A percentile compares a stretch with the other conserved stretches of the same genome.
Evolutionary conservation across 1,284 basidiomycete genomes (phyloP).

Genomic region (Ustilago vetiveriae): DNA sequence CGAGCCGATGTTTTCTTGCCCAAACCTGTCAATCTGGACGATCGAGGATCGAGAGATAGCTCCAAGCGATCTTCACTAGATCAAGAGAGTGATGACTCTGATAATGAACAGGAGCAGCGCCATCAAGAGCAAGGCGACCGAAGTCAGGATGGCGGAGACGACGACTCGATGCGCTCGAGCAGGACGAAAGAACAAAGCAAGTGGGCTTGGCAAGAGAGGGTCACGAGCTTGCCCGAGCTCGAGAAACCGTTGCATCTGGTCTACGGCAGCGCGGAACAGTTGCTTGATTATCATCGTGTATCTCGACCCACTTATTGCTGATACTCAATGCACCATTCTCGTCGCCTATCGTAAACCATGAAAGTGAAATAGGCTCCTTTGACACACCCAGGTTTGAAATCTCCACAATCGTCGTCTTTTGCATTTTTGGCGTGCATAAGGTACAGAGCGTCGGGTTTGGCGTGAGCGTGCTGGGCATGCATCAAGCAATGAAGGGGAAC

Average conservation of each 20-base stretch:
- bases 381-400: too few species aligned
- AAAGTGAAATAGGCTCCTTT: too few species aligned
- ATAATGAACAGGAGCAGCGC: slow-evolving; percentile 9
- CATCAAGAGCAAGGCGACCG: too few species aligned
- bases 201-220: slow-evolving; percentile 38
- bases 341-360: too few species aligned
- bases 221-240: slow-evolving; percentile 48
- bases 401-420: too few species aligned
- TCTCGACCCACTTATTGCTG: slow-evolving; percentile 57
- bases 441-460: too few species aligned
- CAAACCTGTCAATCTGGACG: slow-evolving; percentile 17
- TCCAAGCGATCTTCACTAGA: slow-evolving; percentile 4
- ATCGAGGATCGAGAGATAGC: neutral
- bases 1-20: slow-evolving; percentile 28
- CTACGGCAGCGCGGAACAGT: slow-evolving; percentile 55
- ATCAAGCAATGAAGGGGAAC: slow-evolving; percentile 76
- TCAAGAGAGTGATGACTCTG: slow-evolving; percentile 1
- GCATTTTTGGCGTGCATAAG: too few species aligned
- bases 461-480: too few species aligned
- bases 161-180: slow-evolving; percentile 23
- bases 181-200: neutral
- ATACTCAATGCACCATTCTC: neutral
- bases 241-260: slow-evolving; percentile 52
- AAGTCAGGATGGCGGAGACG: too few species aligned
- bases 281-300: slow-evolving; percentile 60